Conservation (phyloP, 2,329 filamentous ascomycete species). For the Blastomyces emzantsi region DNA sequence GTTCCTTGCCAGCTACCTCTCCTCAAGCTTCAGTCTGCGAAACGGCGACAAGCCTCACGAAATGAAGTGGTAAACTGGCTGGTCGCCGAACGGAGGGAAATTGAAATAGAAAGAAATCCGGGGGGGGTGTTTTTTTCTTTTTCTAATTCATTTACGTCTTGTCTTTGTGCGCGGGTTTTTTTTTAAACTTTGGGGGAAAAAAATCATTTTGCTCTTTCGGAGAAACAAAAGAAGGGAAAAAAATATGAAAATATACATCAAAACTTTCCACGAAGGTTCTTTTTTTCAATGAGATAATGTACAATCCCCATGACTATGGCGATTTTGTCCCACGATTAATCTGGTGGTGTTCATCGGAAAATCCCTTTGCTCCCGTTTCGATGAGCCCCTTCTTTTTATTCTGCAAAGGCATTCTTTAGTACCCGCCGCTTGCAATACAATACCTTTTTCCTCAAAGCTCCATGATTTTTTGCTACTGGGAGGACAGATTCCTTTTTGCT, state of each 20-base stretch:
- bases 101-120: conserved; percentile 5
- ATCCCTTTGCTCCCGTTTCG: neutral
- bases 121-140: neutral
- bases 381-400: conserved; percentile 3
- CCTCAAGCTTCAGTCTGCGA: conserved; percentile 93
- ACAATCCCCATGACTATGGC: conserved; percentile 4
- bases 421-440: conserved; percentile 14
- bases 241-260: conserved; percentile 3
- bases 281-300: conserved; percentile 9
- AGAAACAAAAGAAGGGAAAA: conserved; percentile 3
- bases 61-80: conserved; percentile 79
- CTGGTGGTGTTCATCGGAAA: neutral
- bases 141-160: neutral
- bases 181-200: neutral
- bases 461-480: neutral
- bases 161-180: conserved; percentile 1
- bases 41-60: conserved; percentile 99
- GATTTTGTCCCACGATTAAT: conserved; percentile 2
- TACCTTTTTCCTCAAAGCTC: conserved; percentile 1
- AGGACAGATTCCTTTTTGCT: neutral
- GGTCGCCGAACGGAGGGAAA: conserved; percentile 29
- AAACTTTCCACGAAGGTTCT: neutral
- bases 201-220: neutral
- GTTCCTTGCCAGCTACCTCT: conserved; percentile 86
- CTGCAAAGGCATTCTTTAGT: conserved; percentile 10